Conservation (phyloP, 2,329 filamentous ascomycete species). For the Dichotomopilus funicola region DNA sequence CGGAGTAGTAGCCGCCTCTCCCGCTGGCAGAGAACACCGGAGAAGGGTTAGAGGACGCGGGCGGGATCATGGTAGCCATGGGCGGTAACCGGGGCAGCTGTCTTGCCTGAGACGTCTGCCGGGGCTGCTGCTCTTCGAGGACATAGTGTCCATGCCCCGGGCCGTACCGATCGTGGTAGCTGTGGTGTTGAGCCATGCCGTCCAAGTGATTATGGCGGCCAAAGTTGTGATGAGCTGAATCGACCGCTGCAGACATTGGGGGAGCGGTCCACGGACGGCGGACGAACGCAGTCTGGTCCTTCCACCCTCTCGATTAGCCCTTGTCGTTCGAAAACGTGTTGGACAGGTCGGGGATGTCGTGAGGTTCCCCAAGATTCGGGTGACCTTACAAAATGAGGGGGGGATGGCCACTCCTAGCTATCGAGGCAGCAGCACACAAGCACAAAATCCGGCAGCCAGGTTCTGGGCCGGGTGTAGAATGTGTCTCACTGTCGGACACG, state of each 20-base stretch:
- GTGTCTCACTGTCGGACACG: constrained; percentile 17
- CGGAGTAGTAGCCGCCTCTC: constrained; percentile 24
- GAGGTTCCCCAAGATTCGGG: constrained; percentile 4
- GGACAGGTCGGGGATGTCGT: background rate
- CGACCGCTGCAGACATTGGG: constrained; percentile 31
- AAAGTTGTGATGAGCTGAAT: constrained; percentile 27
- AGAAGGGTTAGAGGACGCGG: constrained; percentile 14
- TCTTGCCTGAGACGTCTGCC: constrained; percentile 11
- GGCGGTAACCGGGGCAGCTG: constrained; percentile 24
- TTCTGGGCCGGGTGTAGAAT: constrained; percentile 13
- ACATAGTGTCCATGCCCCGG: constrained; percentile 26
- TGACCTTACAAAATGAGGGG: constrained; percentile 14
- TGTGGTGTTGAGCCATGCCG: constrained; percentile 32
- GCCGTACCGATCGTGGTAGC: constrained; percentile 28
- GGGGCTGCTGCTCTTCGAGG: constrained; percentile 23
- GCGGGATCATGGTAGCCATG: constrained; percentile 25
- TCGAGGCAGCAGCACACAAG: constrained; percentile 13
- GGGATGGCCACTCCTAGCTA: background rate
- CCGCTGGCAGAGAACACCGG: constrained; percentile 15
- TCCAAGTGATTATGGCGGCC: constrained; percentile 29
- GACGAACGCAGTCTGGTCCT: constrained; percentile 3
- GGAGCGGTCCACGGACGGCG: constrained; percentile 14
- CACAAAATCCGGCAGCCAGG: constrained; percentile 20
- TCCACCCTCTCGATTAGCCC: constrained; percentile 15
- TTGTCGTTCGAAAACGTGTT: constrained; percentile 3